phyloP scores from a whole-genome alignment of 1,139 yeast species.

The Taiozyma onychis region DNA sequence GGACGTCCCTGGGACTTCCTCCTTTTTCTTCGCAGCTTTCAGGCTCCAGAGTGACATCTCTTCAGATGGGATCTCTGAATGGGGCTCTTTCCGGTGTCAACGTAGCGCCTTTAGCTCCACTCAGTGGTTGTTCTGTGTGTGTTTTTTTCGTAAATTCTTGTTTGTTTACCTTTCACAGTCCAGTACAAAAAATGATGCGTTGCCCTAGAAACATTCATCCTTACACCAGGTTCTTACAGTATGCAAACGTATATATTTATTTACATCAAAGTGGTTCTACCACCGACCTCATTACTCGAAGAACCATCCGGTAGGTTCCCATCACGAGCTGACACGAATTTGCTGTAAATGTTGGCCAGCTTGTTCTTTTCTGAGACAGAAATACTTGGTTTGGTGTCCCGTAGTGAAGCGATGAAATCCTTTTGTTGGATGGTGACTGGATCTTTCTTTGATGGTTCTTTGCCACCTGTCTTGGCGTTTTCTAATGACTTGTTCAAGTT shows the following conservation, averaged over 20 bases:
- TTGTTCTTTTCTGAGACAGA: conserved; percentile 66
- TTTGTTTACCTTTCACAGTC: conserved; percentile 10
- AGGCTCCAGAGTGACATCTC: conserved; percentile 25
- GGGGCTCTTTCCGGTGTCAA: neutral
- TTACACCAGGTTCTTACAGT: neutral
- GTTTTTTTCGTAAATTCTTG: neutral
- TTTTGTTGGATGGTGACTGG: conserved; percentile 38
- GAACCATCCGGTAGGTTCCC: conserved; percentile 89
- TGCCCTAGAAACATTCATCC: neutral
- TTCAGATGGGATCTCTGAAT: neutral
- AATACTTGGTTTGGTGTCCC: conserved; percentile 83
- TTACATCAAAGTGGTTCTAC: conserved; percentile 68
- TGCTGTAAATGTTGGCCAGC: conserved; percentile 57
- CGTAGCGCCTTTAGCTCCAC: neutral
- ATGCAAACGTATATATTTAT: neutral
- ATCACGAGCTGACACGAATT: conserved; percentile 74
- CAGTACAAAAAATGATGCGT: conserved; percentile 2
- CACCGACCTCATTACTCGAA: conserved; percentile 81
- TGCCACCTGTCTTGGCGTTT: neutral
- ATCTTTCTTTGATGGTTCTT: conserved; percentile 4
- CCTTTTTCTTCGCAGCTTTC: conserved; percentile 22
- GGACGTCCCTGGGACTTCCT: conserved; percentile 35
- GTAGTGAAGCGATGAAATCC: conserved; percentile 60
- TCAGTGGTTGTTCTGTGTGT: neutral
- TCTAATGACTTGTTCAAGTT: conserved; percentile 5